phyloP scores from a whole-genome alignment of 2,329 filamentous ascomycete species.

The Trichophyton benhamiae region DNA sequence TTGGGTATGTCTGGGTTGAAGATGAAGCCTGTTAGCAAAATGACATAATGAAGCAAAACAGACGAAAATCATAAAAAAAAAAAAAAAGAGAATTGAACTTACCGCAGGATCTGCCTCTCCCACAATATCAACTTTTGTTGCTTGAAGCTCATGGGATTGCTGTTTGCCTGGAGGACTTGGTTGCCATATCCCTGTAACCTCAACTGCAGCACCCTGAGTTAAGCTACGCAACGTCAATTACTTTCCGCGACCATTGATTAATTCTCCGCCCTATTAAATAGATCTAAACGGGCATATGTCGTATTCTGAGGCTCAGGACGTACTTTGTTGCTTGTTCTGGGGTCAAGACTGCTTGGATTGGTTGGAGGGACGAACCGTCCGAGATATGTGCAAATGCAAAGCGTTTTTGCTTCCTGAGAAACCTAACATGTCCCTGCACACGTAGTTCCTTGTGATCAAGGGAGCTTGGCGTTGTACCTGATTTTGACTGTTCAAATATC shows the following conservation, averaged over 20 bases:
- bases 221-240: slow-evolving; percentile 43
- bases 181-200: slow-evolving; percentile 65
- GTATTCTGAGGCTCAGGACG: slow-evolving; percentile 23
- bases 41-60: background rate
- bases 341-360: slow-evolving; percentile 69
- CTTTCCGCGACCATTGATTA: background rate
- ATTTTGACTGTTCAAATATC: slow-evolving; percentile 23
- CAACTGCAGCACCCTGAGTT: slow-evolving; percentile 67
- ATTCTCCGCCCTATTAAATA: background rate
- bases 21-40: background rate
- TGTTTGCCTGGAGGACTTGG: slow-evolving; percentile 52
- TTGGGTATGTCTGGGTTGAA: slow-evolving; percentile 59
- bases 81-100: no score
- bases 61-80: no score
- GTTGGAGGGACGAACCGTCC: slow-evolving; percentile 70
- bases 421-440: slow-evolving; percentile 69
- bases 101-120: slow-evolving; percentile 71
- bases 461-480: slow-evolving; percentile 15
- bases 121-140: slow-evolving; percentile 54
- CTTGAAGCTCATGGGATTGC: slow-evolving; percentile 72
- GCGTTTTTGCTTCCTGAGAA: slow-evolving; percentile 74
- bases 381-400: slow-evolving; percentile 72
- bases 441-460: slow-evolving; percentile 36
- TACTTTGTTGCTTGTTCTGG: slow-evolving; percentile 62
- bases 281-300: background rate